Evolutionary conservation across 495 filamentous ascomycete species (phyloP), one percentile per base, ranked within the genome.

Genomic region (Neurospora sp.): DNA sequence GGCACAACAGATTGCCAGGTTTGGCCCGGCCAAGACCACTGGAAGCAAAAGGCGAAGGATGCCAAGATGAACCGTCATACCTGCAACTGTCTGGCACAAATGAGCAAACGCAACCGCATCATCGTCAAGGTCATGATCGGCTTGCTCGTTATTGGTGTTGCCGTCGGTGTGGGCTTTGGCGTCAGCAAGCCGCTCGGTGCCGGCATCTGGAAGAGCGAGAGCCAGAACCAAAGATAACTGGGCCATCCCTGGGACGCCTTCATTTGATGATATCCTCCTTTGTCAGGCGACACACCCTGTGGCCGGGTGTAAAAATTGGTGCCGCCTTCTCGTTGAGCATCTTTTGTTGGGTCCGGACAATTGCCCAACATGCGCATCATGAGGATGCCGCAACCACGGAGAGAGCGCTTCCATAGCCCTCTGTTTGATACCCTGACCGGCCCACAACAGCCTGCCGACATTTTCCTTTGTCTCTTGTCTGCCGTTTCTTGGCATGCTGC

Each of bases 1-100:
- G 80, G 76, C 45, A 78, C 77, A 39, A 78, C 77, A 42, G 84
- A 87, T 54, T 85, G 83, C 75, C 80, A 80, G 5, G 82, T 84
- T n/a, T 87, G 85, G 85, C 85, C 85, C 38, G 82, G 83, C n/a
- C 82, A 85, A 66, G 83, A 83, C 17, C 84, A 87, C 76, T 87
- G 85, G 85, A 78, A 79, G 70, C 78, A 79, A 54, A 85, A 87
- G 79, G 84, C 84, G 59, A 81, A 81, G 74, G 83, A 80, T 8
- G 83, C 84, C 71, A 84, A 84, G 80, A 82, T 81, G 76, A 84
- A 80, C 70, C 79, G 82, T 8, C 79, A 79, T 69, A 80, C 73
- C 70, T 87, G 84, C 78, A 80, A 82, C 66, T 83, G 80, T 71
- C 75, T 87, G 72, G 82, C 83, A 28, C 75, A 77, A 34, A 73